Percentiles rank a stretch among this genome's conserved stretches.
Evolutionary conservation across 1,284 basidiomycete species (phyloP).

Genomic region (Leccinum fuscescens): DNA sequence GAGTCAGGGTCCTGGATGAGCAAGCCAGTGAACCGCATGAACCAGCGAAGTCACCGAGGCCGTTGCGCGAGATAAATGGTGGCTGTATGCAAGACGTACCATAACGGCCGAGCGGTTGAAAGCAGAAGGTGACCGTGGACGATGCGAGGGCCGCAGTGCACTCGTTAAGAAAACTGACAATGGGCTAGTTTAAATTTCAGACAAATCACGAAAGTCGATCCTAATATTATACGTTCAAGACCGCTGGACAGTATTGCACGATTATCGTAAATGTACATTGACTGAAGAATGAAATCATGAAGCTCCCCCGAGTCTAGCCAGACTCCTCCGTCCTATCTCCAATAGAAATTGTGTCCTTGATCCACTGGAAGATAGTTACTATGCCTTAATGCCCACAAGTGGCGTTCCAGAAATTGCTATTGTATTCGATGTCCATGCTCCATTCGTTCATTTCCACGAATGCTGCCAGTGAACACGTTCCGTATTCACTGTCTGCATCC

Average conservation of each 20-base stretch:
- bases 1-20: no score
- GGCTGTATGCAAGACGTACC: neutral
- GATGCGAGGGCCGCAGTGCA: neutral
- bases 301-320: neutral
- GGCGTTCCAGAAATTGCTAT: neutral
- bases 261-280: neutral
- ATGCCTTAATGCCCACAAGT: constrained; percentile 23
- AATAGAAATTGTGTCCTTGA: neutral
- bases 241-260: neutral
- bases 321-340: neutral
- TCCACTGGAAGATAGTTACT: neutral
- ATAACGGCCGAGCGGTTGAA: neutral
- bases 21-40: neutral
- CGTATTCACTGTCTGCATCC: constrained; percentile 31
- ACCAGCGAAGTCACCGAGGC: neutral
- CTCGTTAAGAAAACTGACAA: neutral
- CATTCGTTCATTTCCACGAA: constrained; percentile 36
- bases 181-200: neutral
- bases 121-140: neutral
- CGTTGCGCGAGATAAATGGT: neutral
- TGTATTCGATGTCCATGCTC: constrained; percentile 10
- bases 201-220: neutral
- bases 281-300: neutral
- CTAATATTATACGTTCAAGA: neutral
- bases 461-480: constrained; percentile 41